These are phyloP conservation scores for Aquanectria penicillioides DNA, from an alignment of 2,329 filamentous ascomycete genomes.

Conservation along the genomic window DNA sequence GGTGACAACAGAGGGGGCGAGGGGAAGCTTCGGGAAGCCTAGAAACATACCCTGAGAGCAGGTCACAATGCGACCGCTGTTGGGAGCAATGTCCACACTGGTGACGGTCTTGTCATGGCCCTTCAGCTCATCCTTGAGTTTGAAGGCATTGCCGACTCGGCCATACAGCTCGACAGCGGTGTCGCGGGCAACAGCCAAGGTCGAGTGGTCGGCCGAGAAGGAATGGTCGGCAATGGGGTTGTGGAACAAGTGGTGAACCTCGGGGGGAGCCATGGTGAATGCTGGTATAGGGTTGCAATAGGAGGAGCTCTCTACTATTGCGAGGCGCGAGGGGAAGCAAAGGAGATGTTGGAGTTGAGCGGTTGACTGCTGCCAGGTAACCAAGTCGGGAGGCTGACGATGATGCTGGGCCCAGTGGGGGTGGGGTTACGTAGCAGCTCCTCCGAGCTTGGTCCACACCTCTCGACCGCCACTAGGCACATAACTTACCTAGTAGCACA, in stretches of 20 bases:
- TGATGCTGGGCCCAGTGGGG: slow-evolving; percentile 33
- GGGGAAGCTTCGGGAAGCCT: background rate
- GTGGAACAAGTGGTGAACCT: slow-evolving; percentile 98
- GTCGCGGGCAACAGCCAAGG: slow-evolving; percentile 90
- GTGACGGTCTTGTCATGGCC: slow-evolving; percentile 98
- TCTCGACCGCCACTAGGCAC: slow-evolving; percentile 7
- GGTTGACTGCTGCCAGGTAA: slow-evolving; percentile 30
- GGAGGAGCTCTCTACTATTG: slow-evolving; percentile 95
- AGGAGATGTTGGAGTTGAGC: slow-evolving; percentile 27
- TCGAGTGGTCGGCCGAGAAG: slow-evolving; percentile 91
- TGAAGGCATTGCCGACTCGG: slow-evolving; percentile 77
- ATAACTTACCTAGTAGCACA: too few species aligned
- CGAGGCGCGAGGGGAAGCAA: slow-evolving; percentile 40
- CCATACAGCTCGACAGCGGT: slow-evolving; percentile 90
- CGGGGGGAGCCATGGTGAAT: slow-evolving; percentile 78
- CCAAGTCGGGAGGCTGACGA: slow-evolving; percentile 29
- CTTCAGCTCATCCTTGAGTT: slow-evolving; percentile 89
- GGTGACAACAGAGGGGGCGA: background rate
- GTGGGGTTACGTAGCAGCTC: slow-evolving; percentile 43
- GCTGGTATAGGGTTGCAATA: slow-evolving; percentile 52
- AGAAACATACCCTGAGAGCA: slow-evolving; percentile 84
- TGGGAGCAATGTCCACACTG: slow-evolving; percentile 92
- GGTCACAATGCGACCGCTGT: slow-evolving; percentile 92
- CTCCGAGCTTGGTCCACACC: slow-evolving; percentile 41
- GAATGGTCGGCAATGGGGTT: slow-evolving; percentile 97